Percentiles rank a stretch among this genome's conserved stretches.
These are phyloP conservation scores for Goffeauzyma gilvescens DNA, from an alignment of 768 basidiomycete species.

Conservation along the genomic window DNA sequence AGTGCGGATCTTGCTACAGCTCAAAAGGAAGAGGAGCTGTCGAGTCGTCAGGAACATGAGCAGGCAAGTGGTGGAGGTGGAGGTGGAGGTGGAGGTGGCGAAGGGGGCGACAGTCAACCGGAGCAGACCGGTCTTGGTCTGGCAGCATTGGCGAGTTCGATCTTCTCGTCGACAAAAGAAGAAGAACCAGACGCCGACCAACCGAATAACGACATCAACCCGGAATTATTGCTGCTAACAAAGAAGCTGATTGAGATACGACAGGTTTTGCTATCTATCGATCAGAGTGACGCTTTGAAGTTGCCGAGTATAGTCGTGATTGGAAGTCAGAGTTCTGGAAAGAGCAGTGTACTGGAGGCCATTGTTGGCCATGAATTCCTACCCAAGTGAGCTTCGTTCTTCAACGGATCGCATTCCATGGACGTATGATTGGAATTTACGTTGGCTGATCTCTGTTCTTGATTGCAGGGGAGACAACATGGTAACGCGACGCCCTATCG, in stretches of 20 bases:
- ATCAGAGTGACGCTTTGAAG: constrained; percentile 83
- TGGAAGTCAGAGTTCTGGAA: constrained; percentile 94
- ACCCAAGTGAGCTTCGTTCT: constrained; percentile 56
- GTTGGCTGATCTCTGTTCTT: background rate
- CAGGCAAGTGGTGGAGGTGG: constrained; percentile 10
- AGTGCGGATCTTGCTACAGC: constrained; percentile 12
- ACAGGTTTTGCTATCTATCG: constrained; percentile 81
- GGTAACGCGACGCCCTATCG: constrained; percentile 96
- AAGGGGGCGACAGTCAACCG: constrained; percentile 18
- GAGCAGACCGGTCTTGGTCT: too few species aligned
- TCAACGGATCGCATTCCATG: background rate
- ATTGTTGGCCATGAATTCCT: constrained; percentile 96
- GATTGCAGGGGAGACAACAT: constrained; percentile 77
- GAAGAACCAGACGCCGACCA: too few species aligned
- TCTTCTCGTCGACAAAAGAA: constrained; percentile 6
- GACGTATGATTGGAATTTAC: background rate
- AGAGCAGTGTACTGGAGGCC: constrained; percentile 90
- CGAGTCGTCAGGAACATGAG: constrained; percentile 50
- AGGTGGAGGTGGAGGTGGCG: constrained; percentile 10
- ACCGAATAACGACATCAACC: constrained; percentile 1
- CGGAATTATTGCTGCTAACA: constrained; percentile 75
- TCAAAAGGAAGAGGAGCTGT: constrained; percentile 23
- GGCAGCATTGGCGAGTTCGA: background rate
- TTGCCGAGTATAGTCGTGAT: constrained; percentile 95
- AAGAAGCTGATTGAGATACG: constrained; percentile 90